These are phyloP conservation scores for Curvularia spicifera DNA, from an alignment of 2,329 filamentous ascomycete genomes.

Conservation along the genomic window DNA sequence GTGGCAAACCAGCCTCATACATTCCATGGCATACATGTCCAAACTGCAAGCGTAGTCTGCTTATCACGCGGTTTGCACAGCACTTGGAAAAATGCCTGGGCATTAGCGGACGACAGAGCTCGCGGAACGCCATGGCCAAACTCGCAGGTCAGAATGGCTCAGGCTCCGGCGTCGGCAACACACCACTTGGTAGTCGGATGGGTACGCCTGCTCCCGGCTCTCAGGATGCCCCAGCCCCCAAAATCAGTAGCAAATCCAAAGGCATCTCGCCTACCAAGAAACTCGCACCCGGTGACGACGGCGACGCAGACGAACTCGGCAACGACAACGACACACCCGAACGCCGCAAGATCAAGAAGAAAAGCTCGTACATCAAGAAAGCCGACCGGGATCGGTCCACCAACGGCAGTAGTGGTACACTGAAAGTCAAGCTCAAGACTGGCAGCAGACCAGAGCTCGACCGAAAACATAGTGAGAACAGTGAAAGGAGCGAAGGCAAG, in stretches of 20 bases:
- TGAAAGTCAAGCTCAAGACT: conserved; percentile 47
- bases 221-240: conserved; percentile 30
- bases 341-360: conserved; percentile 58
- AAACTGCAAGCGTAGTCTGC: conserved; percentile 66
- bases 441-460: conserved; percentile 36
- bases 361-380: conserved; percentile 51
- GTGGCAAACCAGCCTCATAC: conserved; percentile 54
- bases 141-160: conserved; percentile 47
- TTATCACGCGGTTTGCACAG: conserved; percentile 66
- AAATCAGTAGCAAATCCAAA: conserved; percentile 36
- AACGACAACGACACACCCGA: conserved; percentile 54
- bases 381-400: conserved; percentile 46
- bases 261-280: conserved; percentile 39
- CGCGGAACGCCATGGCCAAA: conserved; percentile 58
- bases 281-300: conserved; percentile 27
- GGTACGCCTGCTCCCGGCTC: conserved; percentile 50
- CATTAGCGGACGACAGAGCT: conserved; percentile 60
- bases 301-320: conserved; percentile 41
- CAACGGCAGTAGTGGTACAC: conserved; percentile 14
- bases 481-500: conserved; percentile 43
- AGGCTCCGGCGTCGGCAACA: conserved; percentile 51
- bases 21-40: conserved; percentile 64
- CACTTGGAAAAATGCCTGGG: conserved; percentile 68
- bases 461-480: conserved; percentile 39
- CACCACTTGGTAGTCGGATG: conserved; percentile 52